These are phyloP conservation scores for Alternaria incomplexa DNA, from an alignment of 2,329 filamentous ascomycete species.

Conservation along the genomic window DNA sequence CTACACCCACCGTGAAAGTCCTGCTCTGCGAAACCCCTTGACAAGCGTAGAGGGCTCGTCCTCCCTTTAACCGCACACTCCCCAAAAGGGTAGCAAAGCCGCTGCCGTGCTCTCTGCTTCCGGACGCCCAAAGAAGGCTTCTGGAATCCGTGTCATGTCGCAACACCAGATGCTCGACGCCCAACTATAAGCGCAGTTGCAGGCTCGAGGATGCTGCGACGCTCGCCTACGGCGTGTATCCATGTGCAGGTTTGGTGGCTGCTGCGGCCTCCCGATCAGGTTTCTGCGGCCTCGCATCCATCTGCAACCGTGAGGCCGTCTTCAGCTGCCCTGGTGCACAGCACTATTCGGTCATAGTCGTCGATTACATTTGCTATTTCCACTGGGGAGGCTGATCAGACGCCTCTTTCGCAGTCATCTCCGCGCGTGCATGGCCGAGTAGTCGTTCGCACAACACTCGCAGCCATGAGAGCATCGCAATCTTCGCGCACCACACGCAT, in stretches of 20 bases:
- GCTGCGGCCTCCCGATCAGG: slow-evolving; percentile 24
- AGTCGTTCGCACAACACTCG: slow-evolving; percentile 19
- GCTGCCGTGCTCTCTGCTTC: slow-evolving; percentile 38
- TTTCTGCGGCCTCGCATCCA: slow-evolving; percentile 27
- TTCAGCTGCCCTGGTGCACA: slow-evolving; percentile 39
- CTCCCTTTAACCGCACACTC: slow-evolving; percentile 25
- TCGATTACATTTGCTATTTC: slow-evolving; percentile 36
- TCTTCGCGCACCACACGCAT: slow-evolving; percentile 29
- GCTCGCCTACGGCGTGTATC: slow-evolving; percentile 27
- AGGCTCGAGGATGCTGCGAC: slow-evolving; percentile 13
- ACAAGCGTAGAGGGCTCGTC: slow-evolving; percentile 24
- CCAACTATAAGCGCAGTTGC: slow-evolving; percentile 30
- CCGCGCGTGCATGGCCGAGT: slow-evolving; percentile 37
- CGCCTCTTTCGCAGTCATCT: slow-evolving; percentile 42
- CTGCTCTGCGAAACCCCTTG: slow-evolving; percentile 31
- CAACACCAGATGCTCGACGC: slow-evolving; percentile 33
- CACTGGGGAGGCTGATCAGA: slow-evolving; percentile 32
- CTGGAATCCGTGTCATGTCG: slow-evolving; percentile 41
- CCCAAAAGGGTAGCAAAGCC: slow-evolving; percentile 43
- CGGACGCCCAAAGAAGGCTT: slow-evolving; percentile 39
- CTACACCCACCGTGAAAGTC: slow-evolving; percentile 38
- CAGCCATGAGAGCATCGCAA: slow-evolving; percentile 42
- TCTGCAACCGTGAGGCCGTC: slow-evolving; percentile 30
- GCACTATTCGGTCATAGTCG: slow-evolving; percentile 17
- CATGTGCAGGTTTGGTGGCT: slow-evolving; percentile 14